Evolutionary conservation across 352 stramenopile species (phyloP).

Genomic region (Phytophthora rubi): DNA sequence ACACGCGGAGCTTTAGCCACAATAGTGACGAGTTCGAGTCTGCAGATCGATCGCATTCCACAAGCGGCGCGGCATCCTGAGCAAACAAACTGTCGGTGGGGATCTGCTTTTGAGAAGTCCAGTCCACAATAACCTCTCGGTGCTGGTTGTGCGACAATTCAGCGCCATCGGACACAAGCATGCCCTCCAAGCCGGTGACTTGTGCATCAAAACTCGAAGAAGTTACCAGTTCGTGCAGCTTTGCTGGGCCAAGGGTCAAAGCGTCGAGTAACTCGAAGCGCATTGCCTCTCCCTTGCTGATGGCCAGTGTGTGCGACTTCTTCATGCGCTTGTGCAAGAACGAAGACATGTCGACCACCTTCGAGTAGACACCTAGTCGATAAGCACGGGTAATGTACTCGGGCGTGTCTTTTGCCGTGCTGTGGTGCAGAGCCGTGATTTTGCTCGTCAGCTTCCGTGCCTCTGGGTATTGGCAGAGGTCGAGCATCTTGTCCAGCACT

Average conservation of each 20-base stretch:
- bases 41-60: conserved; percentile 76
- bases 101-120: conserved; percentile 51
- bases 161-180: conserved; percentile 42
- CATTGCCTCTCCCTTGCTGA: conserved; percentile 61
- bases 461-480: conserved; percentile 65
- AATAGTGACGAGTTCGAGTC: conserved; percentile 47
- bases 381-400: conserved; percentile 85
- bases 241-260: conserved; percentile 41
- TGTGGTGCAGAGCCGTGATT: conserved; percentile 62
- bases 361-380: conserved; percentile 84
- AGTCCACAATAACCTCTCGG: conserved; percentile 78
- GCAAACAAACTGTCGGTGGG: conserved; percentile 50
- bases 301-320: conserved; percentile 76
- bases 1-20: conserved; percentile 71
- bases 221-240: conserved; percentile 59
- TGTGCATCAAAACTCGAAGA: conserved; percentile 50
- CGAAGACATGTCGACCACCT: conserved; percentile 82
- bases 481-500: conserved; percentile 81
- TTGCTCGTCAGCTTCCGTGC: conserved; percentile 54
- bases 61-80: conserved; percentile 42
- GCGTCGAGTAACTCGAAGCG: conserved; percentile 67
- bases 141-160: conserved; percentile 81
- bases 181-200: conserved; percentile 46
- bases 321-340: conserved; percentile 82
- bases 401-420: conserved; percentile 68